A percentile compares a stretch with the other conserved stretches of the same genome.
These are phyloP conservation scores for Erigeron philadelphicus DNA, from an alignment of 140 eudicot species.

Conservation along the genomic window DNA sequence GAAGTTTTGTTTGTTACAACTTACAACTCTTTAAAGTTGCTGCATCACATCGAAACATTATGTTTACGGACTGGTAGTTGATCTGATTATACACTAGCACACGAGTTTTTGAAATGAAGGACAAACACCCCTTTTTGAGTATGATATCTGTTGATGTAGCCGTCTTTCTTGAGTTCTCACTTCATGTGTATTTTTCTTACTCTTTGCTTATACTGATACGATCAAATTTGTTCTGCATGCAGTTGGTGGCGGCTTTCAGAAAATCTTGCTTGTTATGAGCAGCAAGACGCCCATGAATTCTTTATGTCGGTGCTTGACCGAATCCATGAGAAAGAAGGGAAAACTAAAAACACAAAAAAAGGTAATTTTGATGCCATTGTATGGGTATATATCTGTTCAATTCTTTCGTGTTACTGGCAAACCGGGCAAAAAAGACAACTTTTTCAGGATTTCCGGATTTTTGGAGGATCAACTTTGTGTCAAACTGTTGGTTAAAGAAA, in stretches of 20 bases:
- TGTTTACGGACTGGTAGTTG: no score
- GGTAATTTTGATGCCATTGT: conserved; percentile 46
- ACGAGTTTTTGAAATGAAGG: no score
- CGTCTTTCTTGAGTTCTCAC: no score
- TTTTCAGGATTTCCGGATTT: conserved; percentile 23
- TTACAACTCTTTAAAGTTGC: no score
- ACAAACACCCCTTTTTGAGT: not conserved
- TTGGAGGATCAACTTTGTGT: conserved; percentile 27
- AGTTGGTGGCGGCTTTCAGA: conserved; percentile 91
- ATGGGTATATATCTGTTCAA: conserved; percentile 21
- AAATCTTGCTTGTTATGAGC: conserved; percentile 78
- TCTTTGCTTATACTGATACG: conserved; percentile 12
- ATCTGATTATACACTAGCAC: no score
- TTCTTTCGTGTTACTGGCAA: conserved; percentile 21
- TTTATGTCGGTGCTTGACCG: conserved; percentile 69
- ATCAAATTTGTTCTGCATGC: conserved; percentile 20
- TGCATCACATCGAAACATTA: no score
- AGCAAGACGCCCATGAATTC: conserved; percentile 86
- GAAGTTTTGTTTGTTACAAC: no score
- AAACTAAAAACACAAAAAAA: conserved; percentile 38
- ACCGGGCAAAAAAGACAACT: conserved; percentile 12
- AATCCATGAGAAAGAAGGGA: conserved; percentile 72
- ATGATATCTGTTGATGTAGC: not conserved
- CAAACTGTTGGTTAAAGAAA: conserved; percentile 32
- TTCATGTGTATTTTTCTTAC: no score